phyloP scores from a whole-genome alignment of 1,284 basidiomycete species.

The Apiotrichum porosum region DNA sequence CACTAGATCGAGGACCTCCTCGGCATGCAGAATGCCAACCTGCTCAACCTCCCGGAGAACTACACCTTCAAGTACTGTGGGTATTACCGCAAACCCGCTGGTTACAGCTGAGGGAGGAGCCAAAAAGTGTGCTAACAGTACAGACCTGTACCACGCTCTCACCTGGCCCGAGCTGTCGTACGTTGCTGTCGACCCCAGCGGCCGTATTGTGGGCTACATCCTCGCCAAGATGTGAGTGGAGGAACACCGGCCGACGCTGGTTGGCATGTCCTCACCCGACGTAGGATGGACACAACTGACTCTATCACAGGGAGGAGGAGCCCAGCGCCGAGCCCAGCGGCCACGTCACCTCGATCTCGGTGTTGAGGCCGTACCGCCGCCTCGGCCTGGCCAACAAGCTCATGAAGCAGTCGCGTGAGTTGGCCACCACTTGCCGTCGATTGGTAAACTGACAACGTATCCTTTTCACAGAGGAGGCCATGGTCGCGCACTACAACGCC shows the following conservation, averaged over 20 bases:
- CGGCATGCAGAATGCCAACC: slow-evolving; percentile 88
- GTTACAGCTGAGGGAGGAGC: too few relatives aligned
- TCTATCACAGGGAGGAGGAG: slow-evolving; percentile 69
- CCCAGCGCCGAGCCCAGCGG: slow-evolving; percentile 61
- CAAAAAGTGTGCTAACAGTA: background rate
- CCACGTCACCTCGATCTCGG: slow-evolving; percentile 87
- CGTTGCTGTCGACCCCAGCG: slow-evolving; percentile 84
- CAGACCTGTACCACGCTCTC: slow-evolving; percentile 82
- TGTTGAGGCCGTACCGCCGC: slow-evolving; percentile 75
- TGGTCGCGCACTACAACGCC: slow-evolving; percentile 74
- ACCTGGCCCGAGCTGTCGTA: slow-evolving; percentile 94
- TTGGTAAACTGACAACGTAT: slow-evolving; percentile 47
- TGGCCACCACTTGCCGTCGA: slow-evolving; percentile 60
- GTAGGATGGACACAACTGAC: too few relatives aligned
- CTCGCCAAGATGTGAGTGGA: slow-evolving; percentile 84
- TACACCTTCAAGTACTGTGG: slow-evolving; percentile 81
- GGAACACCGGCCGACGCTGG: too few relatives aligned
- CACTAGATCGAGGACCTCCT: slow-evolving; percentile 59
- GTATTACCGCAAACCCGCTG: background rate
- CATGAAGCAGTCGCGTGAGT: slow-evolving; percentile 80
- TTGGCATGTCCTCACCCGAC: too few relatives aligned
- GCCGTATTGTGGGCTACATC: slow-evolving; percentile 89
- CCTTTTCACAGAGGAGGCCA: too few relatives aligned
- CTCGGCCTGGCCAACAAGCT: slow-evolving; percentile 80
- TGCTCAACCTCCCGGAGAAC: slow-evolving; percentile 82